Evolutionary conservation across 2,329 filamentous ascomycete species (phyloP).

Genomic region (Colletotrichum aenigma): DNA sequence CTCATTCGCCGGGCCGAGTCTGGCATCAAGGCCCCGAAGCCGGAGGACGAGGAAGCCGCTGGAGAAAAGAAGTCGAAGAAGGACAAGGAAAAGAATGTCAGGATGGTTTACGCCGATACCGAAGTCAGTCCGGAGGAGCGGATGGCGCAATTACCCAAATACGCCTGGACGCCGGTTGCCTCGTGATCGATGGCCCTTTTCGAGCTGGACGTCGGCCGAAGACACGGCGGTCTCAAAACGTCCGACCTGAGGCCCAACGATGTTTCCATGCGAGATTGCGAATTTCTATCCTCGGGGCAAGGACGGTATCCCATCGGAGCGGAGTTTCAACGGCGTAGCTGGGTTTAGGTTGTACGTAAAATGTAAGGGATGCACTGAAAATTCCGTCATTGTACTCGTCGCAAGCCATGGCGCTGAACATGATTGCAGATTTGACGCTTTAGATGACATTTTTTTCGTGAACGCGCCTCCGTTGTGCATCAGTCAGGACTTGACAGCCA

Average conservation of each 20-base stretch:
- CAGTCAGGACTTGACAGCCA: background rate
- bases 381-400: constrained; percentile 15
- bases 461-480: background rate
- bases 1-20: constrained; percentile 69
- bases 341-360: constrained; percentile 15
- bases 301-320: constrained; percentile 3
- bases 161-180: constrained; percentile 63
- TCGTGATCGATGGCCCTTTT: background rate
- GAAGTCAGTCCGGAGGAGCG: constrained; percentile 86
- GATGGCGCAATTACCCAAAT: constrained; percentile 79
- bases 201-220: background rate
- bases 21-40: constrained; percentile 56
- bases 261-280: background rate
- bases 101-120: constrained; percentile 83
- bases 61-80: constrained; percentile 72
- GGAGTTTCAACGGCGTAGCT: constrained; percentile 18
- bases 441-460: background rate
- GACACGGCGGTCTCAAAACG: background rate
- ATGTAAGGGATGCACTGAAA: constrained; percentile 16
- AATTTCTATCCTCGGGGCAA: background rate
- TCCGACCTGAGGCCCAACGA: background rate
- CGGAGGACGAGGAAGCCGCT: constrained; percentile 34
- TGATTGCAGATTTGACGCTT: background rate
- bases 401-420: constrained; percentile 16
- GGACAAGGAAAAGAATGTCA: constrained; percentile 68